Evolutionary conservation across 768 basidiomycete species (phyloP), one percentile per base, ranked within the genome.

Genomic region (Phanerochaete sordida): DNA sequence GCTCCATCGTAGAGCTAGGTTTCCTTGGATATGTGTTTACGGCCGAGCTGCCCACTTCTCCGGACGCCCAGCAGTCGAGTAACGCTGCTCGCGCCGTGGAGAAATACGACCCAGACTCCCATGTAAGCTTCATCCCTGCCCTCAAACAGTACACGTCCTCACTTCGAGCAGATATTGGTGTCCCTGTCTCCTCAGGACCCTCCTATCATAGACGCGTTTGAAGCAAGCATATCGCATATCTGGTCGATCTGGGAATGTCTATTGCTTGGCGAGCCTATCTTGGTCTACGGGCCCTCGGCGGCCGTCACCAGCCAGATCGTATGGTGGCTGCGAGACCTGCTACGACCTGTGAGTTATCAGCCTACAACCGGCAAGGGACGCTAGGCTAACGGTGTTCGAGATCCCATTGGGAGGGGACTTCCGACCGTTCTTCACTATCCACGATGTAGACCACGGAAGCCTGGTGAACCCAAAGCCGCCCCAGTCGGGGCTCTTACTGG

Each of bases 231-330:
- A 27, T 70, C 86, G 2, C 82, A 90, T 64, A 70, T 91, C 26
- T 91, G 89, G 90, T 89, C 91, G 4, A 80, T 89, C 56, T 99
- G 96, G 96, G 96, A 99, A 73, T 95, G 95, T 57, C 76, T 98
- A 0, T 80, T 98, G 0, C 79, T 98, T 11, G 92, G 89, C 62
- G 95, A 99, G 69, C 93, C 96, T 0, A 81, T 99, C 7, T 74
- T 98, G 21, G 79, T 98, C 28, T 95, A 89, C 64, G 90, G 90
- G 2, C 72, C 84, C 1, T 87, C 87, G 0, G 93, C 95, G 21
- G 83, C 90, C 0, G 80, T 86, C 69, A 92, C 90, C 0, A 95
- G 92, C 63, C 89, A 93, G 65, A 88, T 91, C 19, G 79, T 98
- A 4, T 95, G 93, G 93, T 96, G 93, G 90, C 74, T 99, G 19